A percentile compares a stretch with the other conserved stretches of the same genome.
phyloP scores from a whole-genome alignment of 345 rosid species.

The Ceriops decandra region DNA sequence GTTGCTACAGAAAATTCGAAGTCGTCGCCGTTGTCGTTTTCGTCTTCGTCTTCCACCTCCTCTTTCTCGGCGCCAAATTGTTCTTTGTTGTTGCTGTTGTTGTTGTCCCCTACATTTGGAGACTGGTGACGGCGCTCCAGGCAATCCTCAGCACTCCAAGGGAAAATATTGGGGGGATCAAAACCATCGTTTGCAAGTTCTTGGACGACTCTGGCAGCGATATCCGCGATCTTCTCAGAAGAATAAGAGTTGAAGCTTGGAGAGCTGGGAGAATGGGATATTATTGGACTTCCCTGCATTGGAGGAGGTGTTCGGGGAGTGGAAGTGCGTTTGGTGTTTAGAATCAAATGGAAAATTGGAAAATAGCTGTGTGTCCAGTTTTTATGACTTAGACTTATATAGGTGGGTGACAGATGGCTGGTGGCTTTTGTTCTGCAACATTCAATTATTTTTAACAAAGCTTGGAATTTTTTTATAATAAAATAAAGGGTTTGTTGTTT shows the following conservation, averaged over 20 bases:
- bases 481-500: too few species aligned
- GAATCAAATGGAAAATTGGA: neutral
- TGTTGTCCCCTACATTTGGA: slow-evolving; percentile 3
- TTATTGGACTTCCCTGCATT: neutral
- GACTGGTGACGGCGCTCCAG: neutral
- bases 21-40: slow-evolving; percentile 21
- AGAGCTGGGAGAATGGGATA: slow-evolving; percentile 19
- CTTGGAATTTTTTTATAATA: too few species aligned
- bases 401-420: neutral
- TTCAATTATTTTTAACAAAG: too few species aligned
- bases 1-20: slow-evolving; percentile 34
- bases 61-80: neutral
- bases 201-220: slow-evolving; percentile 34
- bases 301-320: neutral
- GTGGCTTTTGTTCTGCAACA: too few species aligned
- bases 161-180: neutral
- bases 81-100: slow-evolving; percentile 7
- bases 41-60: neutral
- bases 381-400: neutral
- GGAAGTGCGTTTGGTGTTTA: neutral
- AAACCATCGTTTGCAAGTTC: slow-evolving; percentile 19
- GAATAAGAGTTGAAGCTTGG: slow-evolving; percentile 40
- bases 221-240: slow-evolving; percentile 29
- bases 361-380: neutral
- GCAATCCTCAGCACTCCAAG: neutral